Base-by-base conservation (phyloP, 306 rosid genomes). In the Quercus robur region DNA sequence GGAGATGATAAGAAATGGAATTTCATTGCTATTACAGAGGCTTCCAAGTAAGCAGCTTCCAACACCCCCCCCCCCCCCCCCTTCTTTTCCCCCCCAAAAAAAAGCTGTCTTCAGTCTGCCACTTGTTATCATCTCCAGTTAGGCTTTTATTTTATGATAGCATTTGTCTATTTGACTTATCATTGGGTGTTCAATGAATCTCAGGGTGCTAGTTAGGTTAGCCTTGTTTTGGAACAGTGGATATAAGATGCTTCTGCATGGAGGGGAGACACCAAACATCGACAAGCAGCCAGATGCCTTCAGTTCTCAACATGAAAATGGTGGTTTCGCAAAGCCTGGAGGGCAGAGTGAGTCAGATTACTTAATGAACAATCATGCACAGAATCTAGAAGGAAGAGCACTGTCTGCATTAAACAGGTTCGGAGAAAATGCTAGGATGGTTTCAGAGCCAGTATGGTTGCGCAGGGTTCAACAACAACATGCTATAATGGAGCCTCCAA, bases 1-100 rank as follows among this genome's bases (percentile, higher is more conserved):
- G 98, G 97, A 0, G 94, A 95, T 20, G 92, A 93, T 41, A 93
- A 86, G 84, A 93, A 91, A 83, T 95, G 98, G 99, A 93, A 90
- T 86, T 95, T 91, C 87, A 92, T 95, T 77, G 96, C 97, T 62
- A 46, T 89, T 86, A 93, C 91, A 67, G 99, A 95, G 83, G 98
- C 89, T 70, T 78, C 76, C 84, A 95, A 95, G 98, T 95, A 91
- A 88, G 98, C 66, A 71, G 51, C 56, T 5, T 15, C 33, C n/a
- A 4, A 1, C 23, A 3, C 23, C 4, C 23, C 1, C 10, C 6
- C 23, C 13, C 46, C 3, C 44, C 21, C 20, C 41, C 1, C 38
- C 11, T 20, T 0, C 41, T 2, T 28, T 3, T 0, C 0, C 4
- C 44, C 4, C 4, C 12, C 21, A 1, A 14, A 25, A 5, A 62